These are phyloP conservation scores for Wickerhamiella alocasiicola DNA, from an alignment of 805 yeast genomes.

Conservation along the genomic window DNA sequence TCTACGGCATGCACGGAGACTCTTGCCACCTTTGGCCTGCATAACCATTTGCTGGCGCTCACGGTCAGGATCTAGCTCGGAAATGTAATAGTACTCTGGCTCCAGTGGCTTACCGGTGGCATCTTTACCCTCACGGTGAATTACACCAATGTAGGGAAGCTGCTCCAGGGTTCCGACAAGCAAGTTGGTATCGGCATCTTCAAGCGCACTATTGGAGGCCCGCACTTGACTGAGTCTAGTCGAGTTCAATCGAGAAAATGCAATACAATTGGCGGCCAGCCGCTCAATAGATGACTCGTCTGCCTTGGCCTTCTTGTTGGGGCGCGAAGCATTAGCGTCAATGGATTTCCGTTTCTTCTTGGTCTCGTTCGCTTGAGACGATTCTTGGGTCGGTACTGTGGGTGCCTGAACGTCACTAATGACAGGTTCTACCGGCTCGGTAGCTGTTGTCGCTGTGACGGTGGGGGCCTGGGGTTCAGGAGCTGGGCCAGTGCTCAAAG, in stretches of 20 bases:
- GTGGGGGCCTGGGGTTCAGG: too few species aligned
- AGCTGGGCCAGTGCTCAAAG: too few species aligned
- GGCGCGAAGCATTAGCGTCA: not conserved
- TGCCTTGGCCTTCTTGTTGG: not conserved
- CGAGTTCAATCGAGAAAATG: constrained; percentile 77
- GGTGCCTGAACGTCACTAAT: too few species aligned
- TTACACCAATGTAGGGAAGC: constrained; percentile 66
- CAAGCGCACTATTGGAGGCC: constrained; percentile 44
- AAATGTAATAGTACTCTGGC: constrained; percentile 83
- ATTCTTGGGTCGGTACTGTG: too few species aligned
- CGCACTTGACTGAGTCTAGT: constrained; percentile 69
- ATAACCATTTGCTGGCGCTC: constrained; percentile 60
- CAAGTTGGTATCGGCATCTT: constrained; percentile 30
- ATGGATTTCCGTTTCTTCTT: too few species aligned
- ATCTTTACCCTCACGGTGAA: constrained; percentile 81
- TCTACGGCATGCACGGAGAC: constrained; percentile 80
- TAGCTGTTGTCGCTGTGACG: too few species aligned
- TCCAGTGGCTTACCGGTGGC: constrained; percentile 93
- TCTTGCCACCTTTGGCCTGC: constrained; percentile 64
- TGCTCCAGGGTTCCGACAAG: constrained; percentile 29
- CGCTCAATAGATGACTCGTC: not conserved
- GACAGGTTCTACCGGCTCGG: too few species aligned
- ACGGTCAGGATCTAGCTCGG: constrained; percentile 65
- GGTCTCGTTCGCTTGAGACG: too few species aligned
- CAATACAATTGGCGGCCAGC: constrained; percentile 50